These are phyloP conservation scores for Astrephomene gubernaculifera DNA, from an alignment of 139 green algal species.

Conservation along the genomic window DNA sequence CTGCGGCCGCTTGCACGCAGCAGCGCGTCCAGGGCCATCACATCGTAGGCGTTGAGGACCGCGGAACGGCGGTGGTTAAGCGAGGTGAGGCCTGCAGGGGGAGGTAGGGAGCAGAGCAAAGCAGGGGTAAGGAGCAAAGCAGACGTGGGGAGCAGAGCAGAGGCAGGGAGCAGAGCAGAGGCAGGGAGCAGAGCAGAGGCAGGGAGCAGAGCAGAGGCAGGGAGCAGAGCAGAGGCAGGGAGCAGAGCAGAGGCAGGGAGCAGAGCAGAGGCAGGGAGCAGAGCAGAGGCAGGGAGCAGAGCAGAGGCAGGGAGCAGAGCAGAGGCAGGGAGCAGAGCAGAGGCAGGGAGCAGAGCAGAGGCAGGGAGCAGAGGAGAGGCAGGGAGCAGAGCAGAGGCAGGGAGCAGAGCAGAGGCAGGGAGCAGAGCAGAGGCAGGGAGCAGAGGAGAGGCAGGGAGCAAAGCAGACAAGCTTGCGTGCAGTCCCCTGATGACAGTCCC, in stretches of 20 bases:
- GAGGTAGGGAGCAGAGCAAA: not conserved
- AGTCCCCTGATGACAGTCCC: not conserved
- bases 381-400: too few relatives aligned
- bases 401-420: not conserved
- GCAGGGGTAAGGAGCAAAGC: not conserved
- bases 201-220: not conserved
- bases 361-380: too few relatives aligned
- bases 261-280: too few relatives aligned
- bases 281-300: too few relatives aligned
- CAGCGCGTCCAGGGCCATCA: constrained; percentile 65
- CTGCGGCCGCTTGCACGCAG: constrained; percentile 49
- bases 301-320: too few relatives aligned
- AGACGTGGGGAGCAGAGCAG: not conserved
- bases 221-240: not conserved
- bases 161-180: too few relatives aligned
- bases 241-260: too few relatives aligned
- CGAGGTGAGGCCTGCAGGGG: constrained; percentile 50
- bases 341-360: too few relatives aligned
- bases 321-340: too few relatives aligned
- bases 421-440: not conserved
- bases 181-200: too few relatives aligned
- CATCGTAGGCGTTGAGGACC: constrained; percentile 72
- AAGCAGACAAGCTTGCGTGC: not conserved
- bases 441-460: not conserved
- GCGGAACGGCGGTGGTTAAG: constrained; percentile 59